Evolutionary conservation across 2,329 filamentous ascomycete species (phyloP), one percentile per base, ranked within the genome.

Genomic region (Aspergillus sp.): DNA sequence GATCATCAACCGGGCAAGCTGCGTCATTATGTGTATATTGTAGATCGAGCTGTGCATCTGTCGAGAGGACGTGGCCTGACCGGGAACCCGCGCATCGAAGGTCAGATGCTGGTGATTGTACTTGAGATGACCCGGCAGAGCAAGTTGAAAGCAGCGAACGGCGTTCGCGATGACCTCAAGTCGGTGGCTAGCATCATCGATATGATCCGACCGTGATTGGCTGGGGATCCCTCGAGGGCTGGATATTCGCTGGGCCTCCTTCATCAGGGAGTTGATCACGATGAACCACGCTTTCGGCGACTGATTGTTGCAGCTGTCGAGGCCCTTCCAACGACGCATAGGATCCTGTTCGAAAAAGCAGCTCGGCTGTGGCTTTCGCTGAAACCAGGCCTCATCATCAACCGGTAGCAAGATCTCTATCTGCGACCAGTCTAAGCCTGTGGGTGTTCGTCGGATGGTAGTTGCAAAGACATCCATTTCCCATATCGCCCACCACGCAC

Each of bases 401-500:
- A 72, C 68, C 1, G 75, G 75, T 2, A 78, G 68, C 49, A 72
- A 63, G 5, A 70, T 73, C 21, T 74, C 66, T 52, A 72, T 76
- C 52, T 73, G 68, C 4, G 64, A 59, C 68, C 70, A 73, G 59
- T 75, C 66, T 6, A 78, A 69, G 0, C 70, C 74, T 1, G 70
- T 69, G 2, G 76, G 76, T 15, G 67, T 66, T 4, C 74, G 68
- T 8, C 74, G 69, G 33, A 78, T 73, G n/a, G 73, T 73, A 49
- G 68, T 74, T 3, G 75, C 74, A 57, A 76, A 78, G 8, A 76
- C 70, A 55, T 78, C 76, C 70, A 78, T 76, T 54, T 77, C 76
- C 74, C 73, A 77, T n/a, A 77, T 68, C 0, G 74, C 70, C 76
- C 75, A 77, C 69, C 71, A 77, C 1, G 70, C 69, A 3, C 76